Evolutionary conservation across 2,329 filamentous ascomycete genomes (phyloP).

Genomic region (Hirsutella thompsonii): DNA sequence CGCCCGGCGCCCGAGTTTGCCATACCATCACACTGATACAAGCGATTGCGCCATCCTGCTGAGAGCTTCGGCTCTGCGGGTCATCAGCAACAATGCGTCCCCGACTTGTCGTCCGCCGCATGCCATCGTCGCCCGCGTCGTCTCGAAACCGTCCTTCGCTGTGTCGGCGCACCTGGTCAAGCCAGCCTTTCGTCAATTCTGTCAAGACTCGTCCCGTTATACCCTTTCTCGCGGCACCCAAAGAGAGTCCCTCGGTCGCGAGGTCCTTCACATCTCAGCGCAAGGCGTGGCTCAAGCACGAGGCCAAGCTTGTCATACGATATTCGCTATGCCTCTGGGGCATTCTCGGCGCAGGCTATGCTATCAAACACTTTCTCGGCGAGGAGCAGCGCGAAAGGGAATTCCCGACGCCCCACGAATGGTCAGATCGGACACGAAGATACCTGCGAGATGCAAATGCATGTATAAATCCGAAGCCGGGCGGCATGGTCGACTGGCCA

Average conservation of each 20-base stretch:
- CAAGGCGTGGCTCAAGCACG: conserved; percentile 55
- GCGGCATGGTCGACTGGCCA: conserved; percentile 51
- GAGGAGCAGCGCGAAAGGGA: conserved; percentile 64
- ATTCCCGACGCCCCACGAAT: conserved; percentile 74
- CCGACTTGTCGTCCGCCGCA: conserved; percentile 21
- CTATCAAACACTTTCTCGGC: conserved; percentile 52
- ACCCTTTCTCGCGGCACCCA: conserved; percentile 36
- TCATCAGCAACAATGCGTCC: conserved; percentile 21
- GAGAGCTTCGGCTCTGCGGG: not conserved
- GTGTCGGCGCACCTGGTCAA: conserved; percentile 13
- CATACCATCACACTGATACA: too few species aligned
- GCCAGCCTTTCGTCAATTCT: conserved; percentile 15
- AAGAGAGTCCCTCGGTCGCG: conserved; percentile 39
- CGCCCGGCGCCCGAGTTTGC: too few species aligned
- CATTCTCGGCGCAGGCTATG: conserved; percentile 42
- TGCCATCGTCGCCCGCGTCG: conserved; percentile 8
- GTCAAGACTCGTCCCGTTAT: conserved; percentile 20
- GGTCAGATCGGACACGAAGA: conserved; percentile 59
- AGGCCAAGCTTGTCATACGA: conserved; percentile 56
- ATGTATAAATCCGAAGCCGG: conserved; percentile 40
- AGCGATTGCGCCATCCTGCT: too few species aligned
- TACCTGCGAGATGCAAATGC: conserved; percentile 51
- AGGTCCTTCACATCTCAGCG: conserved; percentile 73
- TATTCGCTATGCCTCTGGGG: conserved; percentile 56
- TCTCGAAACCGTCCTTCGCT: conserved; percentile 6